These are phyloP conservation scores for Patellaria atrata DNA, from an alignment of 495 filamentous ascomycete species.

Conservation along the genomic window DNA sequence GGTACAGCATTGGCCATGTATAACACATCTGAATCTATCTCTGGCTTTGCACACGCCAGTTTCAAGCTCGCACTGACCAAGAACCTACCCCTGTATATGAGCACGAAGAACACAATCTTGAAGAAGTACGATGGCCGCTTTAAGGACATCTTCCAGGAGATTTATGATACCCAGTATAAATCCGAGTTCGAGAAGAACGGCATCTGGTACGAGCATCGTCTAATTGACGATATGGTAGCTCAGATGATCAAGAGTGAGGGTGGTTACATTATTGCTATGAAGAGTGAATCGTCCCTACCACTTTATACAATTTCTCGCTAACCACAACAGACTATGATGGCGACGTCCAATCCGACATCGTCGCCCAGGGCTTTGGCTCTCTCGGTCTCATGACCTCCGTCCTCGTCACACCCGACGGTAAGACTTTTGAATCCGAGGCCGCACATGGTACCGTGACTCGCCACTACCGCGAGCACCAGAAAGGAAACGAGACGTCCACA, in stretches of 20 bases:
- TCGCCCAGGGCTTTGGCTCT: slow-evolving; percentile 95
- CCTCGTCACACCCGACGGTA: slow-evolving; percentile 85
- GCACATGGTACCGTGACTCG: slow-evolving; percentile 97
- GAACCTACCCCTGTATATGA: slow-evolving; percentile 86
- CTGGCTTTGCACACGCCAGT: slow-evolving; percentile 83
- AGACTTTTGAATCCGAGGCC: slow-evolving; percentile 93
- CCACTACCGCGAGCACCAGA: slow-evolving; percentile 97
- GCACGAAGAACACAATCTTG: slow-evolving; percentile 98
- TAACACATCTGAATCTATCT: slow-evolving; percentile 92
- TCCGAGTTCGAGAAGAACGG: slow-evolving; percentile 73
- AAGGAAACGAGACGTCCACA: slow-evolving; percentile 88
- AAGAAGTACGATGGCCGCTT: slow-evolving; percentile 98
- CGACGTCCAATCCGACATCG: slow-evolving; percentile 95
- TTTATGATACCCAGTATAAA: slow-evolving; percentile 80
- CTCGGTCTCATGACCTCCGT: slow-evolving; percentile 97
- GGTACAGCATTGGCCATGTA: slow-evolving; percentile 90
- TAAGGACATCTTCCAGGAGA: slow-evolving; percentile 98
- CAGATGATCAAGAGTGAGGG: slow-evolving; percentile 99
- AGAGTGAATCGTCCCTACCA: slow-evolving; percentile 49
- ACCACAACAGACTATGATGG: slow-evolving; percentile 69
- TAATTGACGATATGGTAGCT: slow-evolving; percentile 99
- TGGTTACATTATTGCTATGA: slow-evolving; percentile 92
- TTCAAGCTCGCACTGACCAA: slow-evolving; percentile 91
- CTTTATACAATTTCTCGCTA: slow-evolving; percentile 1
- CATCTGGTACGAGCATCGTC: slow-evolving; percentile 98